A percentile compares a stretch with the other conserved stretches of the same genome.
Conservation (phyloP, 73 alveolate species). For the Paramecium octaurelia region DNA sequence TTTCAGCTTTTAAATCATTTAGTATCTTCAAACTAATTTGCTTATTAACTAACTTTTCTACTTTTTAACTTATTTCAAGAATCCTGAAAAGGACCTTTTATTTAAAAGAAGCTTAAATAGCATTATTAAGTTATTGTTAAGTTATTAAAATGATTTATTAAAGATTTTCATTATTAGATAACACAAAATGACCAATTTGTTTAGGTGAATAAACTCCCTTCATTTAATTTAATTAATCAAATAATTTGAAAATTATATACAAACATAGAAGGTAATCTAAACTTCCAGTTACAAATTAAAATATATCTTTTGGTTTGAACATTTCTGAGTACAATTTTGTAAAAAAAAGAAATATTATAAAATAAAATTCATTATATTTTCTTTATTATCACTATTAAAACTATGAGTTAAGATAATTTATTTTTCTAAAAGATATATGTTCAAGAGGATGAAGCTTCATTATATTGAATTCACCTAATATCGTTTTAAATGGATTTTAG, state of each 20-base stretch:
- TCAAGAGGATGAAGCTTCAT: not conserved
- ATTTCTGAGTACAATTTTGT: not conserved
- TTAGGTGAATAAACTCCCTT: slow-evolving; percentile 31
- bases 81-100: not conserved
- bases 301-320: not conserved
- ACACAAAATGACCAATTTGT: not conserved
- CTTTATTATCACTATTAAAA: too few species aligned
- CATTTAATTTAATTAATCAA: not conserved
- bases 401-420: not conserved
- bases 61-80: not conserved
- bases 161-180: not conserved
- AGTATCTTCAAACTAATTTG: not conserved
- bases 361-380: too few species aligned
- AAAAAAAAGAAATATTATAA: too few species aligned
- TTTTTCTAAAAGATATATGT: too few species aligned
- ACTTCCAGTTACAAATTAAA: not conserved
- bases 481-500: not conserved
- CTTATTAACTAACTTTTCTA: not conserved
- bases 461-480: not conserved
- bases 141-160: slow-evolving; percentile 12
- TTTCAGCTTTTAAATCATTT: not conserved
- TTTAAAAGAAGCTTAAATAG: not conserved
- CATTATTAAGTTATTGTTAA: not conserved
- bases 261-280: not conserved
- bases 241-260: not conserved